Base-by-base conservation (phyloP, 2,329 filamentous ascomycete species). In the Endocalyx cinctus region DNA sequence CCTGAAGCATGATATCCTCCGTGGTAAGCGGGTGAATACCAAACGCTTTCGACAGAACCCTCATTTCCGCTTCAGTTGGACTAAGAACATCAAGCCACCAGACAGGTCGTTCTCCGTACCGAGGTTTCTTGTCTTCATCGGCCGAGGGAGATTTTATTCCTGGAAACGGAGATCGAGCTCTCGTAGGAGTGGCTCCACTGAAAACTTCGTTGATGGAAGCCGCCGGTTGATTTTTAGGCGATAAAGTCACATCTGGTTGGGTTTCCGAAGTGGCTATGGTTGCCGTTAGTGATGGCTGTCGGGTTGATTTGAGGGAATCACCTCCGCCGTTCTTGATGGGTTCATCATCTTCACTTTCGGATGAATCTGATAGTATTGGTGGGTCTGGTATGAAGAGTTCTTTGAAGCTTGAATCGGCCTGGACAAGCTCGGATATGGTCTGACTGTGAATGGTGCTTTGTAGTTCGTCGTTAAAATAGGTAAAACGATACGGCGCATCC, bases 401-500 rank as follows among this genome's bases (percentile, higher is more conserved):
- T 38, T 74, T 74, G 57, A 98, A 98, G 27, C 77, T 84, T 39
- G 82, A 76, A 5, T 87, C 92, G 1, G 86, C 82, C 47, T 95
- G 88, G 7, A 94, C 75, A 14, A 98, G 73, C 57, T 96, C 92
- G 3, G 88, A 94, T 37, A 98, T 95, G 1, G 84, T 92, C 59
- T 94, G 87, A 39, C 88, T 92, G 60, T 98, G 92, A 41, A 98
- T 94, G 0, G 92, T 98, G 58, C 86, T 94, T 51, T 87, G 84
- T 35, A 97, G 87, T 43, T 95, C 87, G 56, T 97, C 92, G 59
- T 97, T 97, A 71, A 98, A 98, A 60, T 98, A 98, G 0, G 92
- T 97, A 58, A 96, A 98, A 17, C 92, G 78, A 58, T 94, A 97
- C 0, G 92, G 92, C 0, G 83, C 79, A 45, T 96, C 90, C 40